Evolutionary conservation across 2,329 filamentous ascomycete genomes (phyloP).

Genomic region (Daldinia eschscholtzii): DNA sequence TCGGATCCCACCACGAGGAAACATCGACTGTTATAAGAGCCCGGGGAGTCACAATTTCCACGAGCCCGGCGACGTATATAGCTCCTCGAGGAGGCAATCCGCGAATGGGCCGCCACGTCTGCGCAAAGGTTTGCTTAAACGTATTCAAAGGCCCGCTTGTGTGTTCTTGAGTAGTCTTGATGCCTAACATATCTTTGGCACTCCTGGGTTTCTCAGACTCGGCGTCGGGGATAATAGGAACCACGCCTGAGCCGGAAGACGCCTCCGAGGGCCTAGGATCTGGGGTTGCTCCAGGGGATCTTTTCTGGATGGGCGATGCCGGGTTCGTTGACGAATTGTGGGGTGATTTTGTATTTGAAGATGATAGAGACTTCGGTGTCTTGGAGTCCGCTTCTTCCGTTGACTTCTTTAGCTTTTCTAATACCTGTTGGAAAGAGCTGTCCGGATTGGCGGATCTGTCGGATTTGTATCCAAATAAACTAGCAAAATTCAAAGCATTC

Average conservation of each 20-base stretch:
- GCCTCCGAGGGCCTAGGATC: slow-evolving; percentile 38
- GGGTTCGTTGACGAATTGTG: slow-evolving; percentile 44
- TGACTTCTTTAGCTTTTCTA: slow-evolving; percentile 49
- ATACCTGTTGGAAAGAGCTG: slow-evolving; percentile 49
- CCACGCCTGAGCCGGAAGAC: slow-evolving; percentile 28
- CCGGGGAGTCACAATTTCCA: slow-evolving; percentile 64
- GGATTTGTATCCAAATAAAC: slow-evolving; percentile 59
- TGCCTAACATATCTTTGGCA: slow-evolving; percentile 51
- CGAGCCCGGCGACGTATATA: slow-evolving; percentile 65
- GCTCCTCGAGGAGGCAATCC: slow-evolving; percentile 64
- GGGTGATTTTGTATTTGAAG: slow-evolving; percentile 39
- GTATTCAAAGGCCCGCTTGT: slow-evolving; percentile 51
- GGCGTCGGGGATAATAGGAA: slow-evolving; percentile 35
- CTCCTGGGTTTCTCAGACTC: slow-evolving; percentile 37
- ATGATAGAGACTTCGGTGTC: slow-evolving; percentile 30
- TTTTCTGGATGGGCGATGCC: slow-evolving; percentile 41
- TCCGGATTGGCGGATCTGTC: slow-evolving; percentile 24
- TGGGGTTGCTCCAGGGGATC: slow-evolving; percentile 40
- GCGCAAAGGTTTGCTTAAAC: slow-evolving; percentile 55
- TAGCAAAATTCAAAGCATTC: slow-evolving; percentile 59
- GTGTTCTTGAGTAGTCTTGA: slow-evolving; percentile 47
- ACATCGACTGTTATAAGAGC: slow-evolving; percentile 65
- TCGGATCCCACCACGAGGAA: slow-evolving; percentile 67
- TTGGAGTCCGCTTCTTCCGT: slow-evolving; percentile 35
- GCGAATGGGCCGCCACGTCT: slow-evolving; percentile 62